Evolutionary conservation across 164 flowering plant genomes (phyloP).

Genomic region (Platanus orientalis): DNA sequence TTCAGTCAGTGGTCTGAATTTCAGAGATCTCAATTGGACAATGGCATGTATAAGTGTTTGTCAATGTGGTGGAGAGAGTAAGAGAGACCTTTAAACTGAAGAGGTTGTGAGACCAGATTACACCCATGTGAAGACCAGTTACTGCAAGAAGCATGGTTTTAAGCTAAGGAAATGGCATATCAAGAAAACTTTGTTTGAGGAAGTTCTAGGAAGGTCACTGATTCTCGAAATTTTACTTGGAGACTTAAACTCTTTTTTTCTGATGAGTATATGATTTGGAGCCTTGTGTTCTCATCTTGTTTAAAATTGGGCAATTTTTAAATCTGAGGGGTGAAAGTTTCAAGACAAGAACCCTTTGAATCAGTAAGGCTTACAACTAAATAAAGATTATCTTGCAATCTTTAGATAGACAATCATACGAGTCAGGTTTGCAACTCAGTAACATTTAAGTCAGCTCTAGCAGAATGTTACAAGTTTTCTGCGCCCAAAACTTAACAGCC

Average conservation of each 20-base stretch:
- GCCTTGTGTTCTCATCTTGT: conserved; percentile 84
- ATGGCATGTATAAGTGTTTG: conserved; percentile 39
- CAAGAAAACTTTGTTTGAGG: too few species aligned
- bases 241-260: not conserved
- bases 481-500: too few species aligned
- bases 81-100: conserved; percentile 70
- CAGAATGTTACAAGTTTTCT: too few species aligned
- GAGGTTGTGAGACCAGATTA: conserved; percentile 85
- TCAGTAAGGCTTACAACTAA: not conserved
- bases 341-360: conserved; percentile 11
- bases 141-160: conserved; percentile 87
- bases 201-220: conserved; percentile 22
- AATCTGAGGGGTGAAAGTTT: conserved; percentile 69
- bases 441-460: too few species aligned
- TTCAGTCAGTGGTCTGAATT: conserved; percentile 49
- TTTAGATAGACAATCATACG: too few species aligned
- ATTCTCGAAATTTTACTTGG: not conserved
- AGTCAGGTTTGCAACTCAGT: too few species aligned
- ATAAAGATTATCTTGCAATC: too few species aligned
- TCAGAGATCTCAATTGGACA: not conserved
- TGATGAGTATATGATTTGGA: conserved; percentile 70
- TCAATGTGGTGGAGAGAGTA: conserved; percentile 72
- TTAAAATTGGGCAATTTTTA: conserved; percentile 81
- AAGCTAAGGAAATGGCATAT: conserved; percentile 59
- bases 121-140: conserved; percentile 62